Conservation (phyloP, 768 basidiomycete species). For the Chalciporus pseudorubinellus region DNA sequence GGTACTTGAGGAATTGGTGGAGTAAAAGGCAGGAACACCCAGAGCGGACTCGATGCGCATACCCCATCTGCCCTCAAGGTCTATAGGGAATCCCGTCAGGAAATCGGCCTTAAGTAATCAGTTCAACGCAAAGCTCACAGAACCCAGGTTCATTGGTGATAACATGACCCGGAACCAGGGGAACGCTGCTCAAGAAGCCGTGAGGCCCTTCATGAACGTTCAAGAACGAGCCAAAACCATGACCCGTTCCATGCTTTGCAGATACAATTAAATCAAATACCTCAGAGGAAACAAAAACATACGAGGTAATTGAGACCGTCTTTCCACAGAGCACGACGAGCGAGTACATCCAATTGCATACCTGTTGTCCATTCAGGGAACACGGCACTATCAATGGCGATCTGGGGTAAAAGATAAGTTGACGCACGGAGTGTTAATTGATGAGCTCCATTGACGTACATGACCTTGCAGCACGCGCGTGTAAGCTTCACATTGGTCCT, state of each 20-base stretch:
- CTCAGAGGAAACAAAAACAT: slow-evolving; percentile 24
- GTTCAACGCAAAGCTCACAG: slow-evolving; percentile 49
- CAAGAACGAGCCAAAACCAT: slow-evolving; percentile 86
- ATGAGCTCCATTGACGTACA: slow-evolving; percentile 48
- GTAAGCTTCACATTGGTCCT: slow-evolving; percentile 86
- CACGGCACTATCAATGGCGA: slow-evolving; percentile 84
- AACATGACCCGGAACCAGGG: slow-evolving; percentile 82
- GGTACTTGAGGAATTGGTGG: slow-evolving; percentile 68
- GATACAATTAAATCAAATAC: slow-evolving; percentile 17
- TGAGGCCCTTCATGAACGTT: slow-evolving; percentile 85
- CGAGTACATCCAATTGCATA: slow-evolving; percentile 79
- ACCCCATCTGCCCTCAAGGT: slow-evolving; percentile 79
- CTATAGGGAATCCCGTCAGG: slow-evolving; percentile 34
- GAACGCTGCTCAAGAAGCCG: slow-evolving; percentile 65
- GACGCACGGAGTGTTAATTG: slow-evolving; percentile 10
- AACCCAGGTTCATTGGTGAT: slow-evolving; percentile 95
- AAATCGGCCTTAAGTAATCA: slow-evolving; percentile 11
- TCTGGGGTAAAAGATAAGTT: slow-evolving; percentile 44
- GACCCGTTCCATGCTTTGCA: slow-evolving; percentile 87
- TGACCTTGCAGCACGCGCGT: slow-evolving; percentile 96
- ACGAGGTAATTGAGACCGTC: slow-evolving; percentile 82
- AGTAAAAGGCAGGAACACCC: slow-evolving; percentile 52
- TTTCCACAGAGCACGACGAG: slow-evolving; percentile 85
- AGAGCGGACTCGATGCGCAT: slow-evolving; percentile 91
- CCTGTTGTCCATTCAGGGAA: slow-evolving; percentile 93